Conservation (phyloP, 257 asterid species). For the Nemophila menziesii region DNA sequence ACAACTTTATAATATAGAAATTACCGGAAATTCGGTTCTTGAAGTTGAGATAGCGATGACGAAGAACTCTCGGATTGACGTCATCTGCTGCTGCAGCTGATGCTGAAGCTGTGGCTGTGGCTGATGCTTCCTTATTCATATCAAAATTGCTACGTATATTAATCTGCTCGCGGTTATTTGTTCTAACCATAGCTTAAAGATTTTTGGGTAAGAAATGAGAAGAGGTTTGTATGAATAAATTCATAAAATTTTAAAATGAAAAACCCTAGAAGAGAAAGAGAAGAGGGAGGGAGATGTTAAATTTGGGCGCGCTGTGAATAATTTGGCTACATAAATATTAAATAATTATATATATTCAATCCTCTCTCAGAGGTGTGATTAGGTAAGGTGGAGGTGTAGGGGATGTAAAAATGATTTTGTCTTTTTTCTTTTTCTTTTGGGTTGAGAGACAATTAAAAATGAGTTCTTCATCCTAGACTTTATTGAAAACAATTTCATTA, state of each 20-base stretch:
- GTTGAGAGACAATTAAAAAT: no score
- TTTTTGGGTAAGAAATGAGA: not conserved
- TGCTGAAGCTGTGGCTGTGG: not conserved
- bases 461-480: no score
- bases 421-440: no score
- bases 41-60: slow-evolving; percentile 29
- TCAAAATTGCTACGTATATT: slow-evolving; percentile 1
- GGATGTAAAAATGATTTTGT: no score
- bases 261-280: not conserved
- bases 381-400: no score
- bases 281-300: not conserved
- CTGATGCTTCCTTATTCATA: not conserved
- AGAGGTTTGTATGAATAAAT: not conserved
- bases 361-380: no score
- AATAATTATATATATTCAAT: no score
- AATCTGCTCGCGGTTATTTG: slow-evolving; percentile 16
- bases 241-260: not conserved
- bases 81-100: slow-evolving; percentile 6
- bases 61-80: slow-evolving; percentile 24
- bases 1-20: not conserved
- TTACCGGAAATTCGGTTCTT: slow-evolving; percentile 29
- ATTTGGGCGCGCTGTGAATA: not conserved
- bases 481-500: no score
- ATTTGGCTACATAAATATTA: no score
- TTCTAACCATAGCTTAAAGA: slow-evolving; percentile 9